phyloP scores from a whole-genome alignment of 805 yeast species.

The Candida xyloterini region DNA sequence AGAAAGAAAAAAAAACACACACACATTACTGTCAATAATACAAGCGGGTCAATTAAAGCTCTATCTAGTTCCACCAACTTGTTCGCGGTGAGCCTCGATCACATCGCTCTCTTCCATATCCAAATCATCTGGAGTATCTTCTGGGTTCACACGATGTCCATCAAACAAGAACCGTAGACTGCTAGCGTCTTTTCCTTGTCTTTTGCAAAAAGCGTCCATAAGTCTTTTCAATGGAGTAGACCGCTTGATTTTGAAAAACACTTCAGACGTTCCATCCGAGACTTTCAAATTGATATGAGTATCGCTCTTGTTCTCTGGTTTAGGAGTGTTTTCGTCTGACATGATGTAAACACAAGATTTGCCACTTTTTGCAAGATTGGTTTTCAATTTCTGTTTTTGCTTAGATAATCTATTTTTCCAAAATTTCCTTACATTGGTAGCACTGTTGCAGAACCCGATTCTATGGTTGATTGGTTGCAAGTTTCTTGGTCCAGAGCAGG shows the following conservation, averaged over 20 bases:
- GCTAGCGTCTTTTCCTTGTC: conserved; percentile 87
- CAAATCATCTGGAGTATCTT: conserved; percentile 87
- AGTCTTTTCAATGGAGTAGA: conserved; percentile 89
- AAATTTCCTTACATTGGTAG: conserved; percentile 1
- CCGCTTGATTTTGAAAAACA: conserved; percentile 91
- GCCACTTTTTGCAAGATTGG: conserved; percentile 6
- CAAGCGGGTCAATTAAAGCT: conserved; percentile 3
- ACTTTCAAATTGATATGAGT: conserved; percentile 88
- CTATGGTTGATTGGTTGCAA: conserved; percentile 11
- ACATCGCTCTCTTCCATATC: conserved; percentile 95
- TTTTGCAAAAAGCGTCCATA: conserved; percentile 97
- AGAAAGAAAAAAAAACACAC: neutral
- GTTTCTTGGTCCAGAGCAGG: conserved; percentile 12
- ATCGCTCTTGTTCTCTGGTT: conserved; percentile 46
- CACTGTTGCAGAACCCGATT: conserved; percentile 4
- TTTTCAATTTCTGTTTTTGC: neutral
- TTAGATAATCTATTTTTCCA: conserved; percentile 5
- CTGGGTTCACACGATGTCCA: conserved; percentile 85
- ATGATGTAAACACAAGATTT: conserved; percentile 13
- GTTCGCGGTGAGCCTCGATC: conserved; percentile 96
- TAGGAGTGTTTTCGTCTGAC: conserved; percentile 32
- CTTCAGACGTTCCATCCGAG: conserved; percentile 90
- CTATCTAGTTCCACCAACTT: conserved; percentile 57
- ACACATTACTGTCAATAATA: conserved; percentile 2
- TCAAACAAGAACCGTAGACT: conserved; percentile 88